Evolutionary conservation across 148 eudicot species (phyloP).

Genomic region (Rhododendron ovatum): DNA sequence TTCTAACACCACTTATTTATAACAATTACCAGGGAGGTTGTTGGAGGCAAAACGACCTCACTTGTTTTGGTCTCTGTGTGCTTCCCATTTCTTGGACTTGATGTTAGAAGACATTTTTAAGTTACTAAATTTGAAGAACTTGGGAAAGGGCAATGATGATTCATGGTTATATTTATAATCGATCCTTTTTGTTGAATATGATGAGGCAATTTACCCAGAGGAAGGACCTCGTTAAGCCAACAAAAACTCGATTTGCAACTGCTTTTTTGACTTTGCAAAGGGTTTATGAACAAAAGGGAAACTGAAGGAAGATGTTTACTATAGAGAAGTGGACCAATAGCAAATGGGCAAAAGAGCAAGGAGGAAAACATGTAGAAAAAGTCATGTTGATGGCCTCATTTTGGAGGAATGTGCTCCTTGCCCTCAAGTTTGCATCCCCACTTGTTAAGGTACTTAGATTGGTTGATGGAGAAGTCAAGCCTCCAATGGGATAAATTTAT

Average conservation of each 20-base stretch:
- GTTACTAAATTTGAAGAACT: too few relatives aligned
- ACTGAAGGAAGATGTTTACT: background rate
- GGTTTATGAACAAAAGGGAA: background rate
- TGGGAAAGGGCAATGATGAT: too few relatives aligned
- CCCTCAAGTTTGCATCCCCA: background rate
- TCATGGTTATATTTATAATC: too few relatives aligned
- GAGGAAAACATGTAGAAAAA: background rate
- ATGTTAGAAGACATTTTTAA: background rate
- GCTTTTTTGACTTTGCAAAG: too few relatives aligned
- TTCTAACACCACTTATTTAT: too few relatives aligned
- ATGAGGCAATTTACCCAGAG: too few relatives aligned
- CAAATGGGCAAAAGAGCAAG: background rate
- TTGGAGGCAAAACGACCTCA: background rate
- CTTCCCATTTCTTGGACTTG: background rate
- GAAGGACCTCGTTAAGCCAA: too few relatives aligned
- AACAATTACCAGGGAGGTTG: background rate
- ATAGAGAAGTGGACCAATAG: background rate
- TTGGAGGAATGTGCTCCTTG: background rate
- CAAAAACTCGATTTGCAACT: too few relatives aligned
- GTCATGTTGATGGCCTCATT: background rate
- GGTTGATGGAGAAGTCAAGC: background rate
- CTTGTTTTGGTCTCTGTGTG: background rate
- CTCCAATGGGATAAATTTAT: too few relatives aligned
- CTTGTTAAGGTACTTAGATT: background rate
- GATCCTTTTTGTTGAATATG: too few relatives aligned